Percentiles rank a stretch among this genome's conserved stretches.
Conservation (phyloP, 108 stramenopile species). For the Skeletonema menzelii region DNA sequence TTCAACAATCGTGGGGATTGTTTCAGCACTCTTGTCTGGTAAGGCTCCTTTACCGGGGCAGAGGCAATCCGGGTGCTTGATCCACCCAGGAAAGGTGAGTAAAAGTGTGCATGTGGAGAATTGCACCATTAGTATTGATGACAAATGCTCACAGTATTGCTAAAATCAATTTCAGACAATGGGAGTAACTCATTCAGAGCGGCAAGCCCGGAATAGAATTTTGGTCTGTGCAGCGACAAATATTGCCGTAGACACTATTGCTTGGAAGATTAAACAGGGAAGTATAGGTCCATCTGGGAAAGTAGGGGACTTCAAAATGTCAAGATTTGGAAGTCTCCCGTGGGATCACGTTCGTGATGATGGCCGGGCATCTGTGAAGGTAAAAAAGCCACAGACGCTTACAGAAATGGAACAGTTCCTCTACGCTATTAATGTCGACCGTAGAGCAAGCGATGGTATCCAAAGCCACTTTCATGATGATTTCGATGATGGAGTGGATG, state of each 20-base stretch:
- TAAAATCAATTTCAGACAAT: slow-evolving; percentile 19
- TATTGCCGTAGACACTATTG: slow-evolving; percentile 73
- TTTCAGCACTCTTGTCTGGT: slow-evolving; percentile 62
- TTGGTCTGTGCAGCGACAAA: slow-evolving; percentile 76
- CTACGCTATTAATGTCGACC: slow-evolving; percentile 43
- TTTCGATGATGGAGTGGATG: slow-evolving; percentile 25
- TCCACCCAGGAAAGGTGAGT: slow-evolving; percentile 39
- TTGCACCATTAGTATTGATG: background rate
- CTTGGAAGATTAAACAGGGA: slow-evolving; percentile 62
- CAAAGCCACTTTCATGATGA: slow-evolving; percentile 10
- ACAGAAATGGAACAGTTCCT: slow-evolving; percentile 48
- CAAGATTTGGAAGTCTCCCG: slow-evolving; percentile 44
- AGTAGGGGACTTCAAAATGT: slow-evolving; percentile 41
- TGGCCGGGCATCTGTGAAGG: background rate
- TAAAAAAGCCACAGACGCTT: slow-evolving; percentile 22
- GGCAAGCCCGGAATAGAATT: slow-evolving; percentile 41
- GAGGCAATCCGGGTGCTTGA: slow-evolving; percentile 23
- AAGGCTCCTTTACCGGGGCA: slow-evolving; percentile 41
- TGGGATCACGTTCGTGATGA: slow-evolving; percentile 35
- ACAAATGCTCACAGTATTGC: background rate
- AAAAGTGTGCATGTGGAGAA: background rate
- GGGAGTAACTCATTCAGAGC: slow-evolving; percentile 12
- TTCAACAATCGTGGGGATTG: slow-evolving; percentile 65
- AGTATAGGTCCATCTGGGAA: slow-evolving; percentile 47
- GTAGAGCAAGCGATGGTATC: slow-evolving; percentile 26